Percentiles rank a stretch among this genome's conserved stretches.
Conservation (phyloP, 495 filamentous ascomycete species). For the Penicillium taxi region DNA sequence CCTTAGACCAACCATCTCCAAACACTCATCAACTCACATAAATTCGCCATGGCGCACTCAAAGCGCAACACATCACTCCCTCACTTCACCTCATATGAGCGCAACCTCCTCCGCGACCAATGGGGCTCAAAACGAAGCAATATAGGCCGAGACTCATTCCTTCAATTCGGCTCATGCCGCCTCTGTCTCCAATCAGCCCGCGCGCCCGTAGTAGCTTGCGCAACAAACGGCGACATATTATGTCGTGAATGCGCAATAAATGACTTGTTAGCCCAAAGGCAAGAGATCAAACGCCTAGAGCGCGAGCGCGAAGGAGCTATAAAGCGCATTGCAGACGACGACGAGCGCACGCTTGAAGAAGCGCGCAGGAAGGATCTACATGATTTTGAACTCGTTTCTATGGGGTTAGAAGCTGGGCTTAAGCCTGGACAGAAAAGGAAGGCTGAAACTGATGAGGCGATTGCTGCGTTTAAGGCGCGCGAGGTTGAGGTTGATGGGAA, state of each 20-base stretch:
- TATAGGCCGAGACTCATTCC: constrained; percentile 85
- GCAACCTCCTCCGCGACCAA: constrained; percentile 62
- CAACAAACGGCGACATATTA: constrained; percentile 82
- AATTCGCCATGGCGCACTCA: constrained; percentile 48
- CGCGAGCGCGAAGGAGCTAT: constrained; percentile 50
- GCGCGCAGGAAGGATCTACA: constrained; percentile 26
- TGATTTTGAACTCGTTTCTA: constrained; percentile 37
- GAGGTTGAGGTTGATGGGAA: constrained; percentile 56
- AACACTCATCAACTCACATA: not conserved
- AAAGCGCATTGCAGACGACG: constrained; percentile 33
- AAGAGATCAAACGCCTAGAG: constrained; percentile 84
- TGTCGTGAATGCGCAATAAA: constrained; percentile 90
- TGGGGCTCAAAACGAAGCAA: constrained; percentile 83
- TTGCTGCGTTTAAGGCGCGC: constrained; percentile 43
- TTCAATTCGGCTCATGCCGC: constrained; percentile 83
- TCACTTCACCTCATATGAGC: constrained; percentile 92
- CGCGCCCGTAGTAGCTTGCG: constrained; percentile 71
- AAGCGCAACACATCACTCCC: constrained; percentile 96
- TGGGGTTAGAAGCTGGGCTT: constrained; percentile 30
- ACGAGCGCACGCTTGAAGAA: constrained; percentile 30
- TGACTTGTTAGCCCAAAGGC: constrained; percentile 82
- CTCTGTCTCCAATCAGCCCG: constrained; percentile 81
- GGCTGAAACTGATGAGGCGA: constrained; percentile 19
- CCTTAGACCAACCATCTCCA: not conserved
- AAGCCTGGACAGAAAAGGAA: constrained; percentile 21